Evolutionary conservation across 768 basidiomycete species (phyloP).

Genomic region (Saitozyma podzolica): DNA sequence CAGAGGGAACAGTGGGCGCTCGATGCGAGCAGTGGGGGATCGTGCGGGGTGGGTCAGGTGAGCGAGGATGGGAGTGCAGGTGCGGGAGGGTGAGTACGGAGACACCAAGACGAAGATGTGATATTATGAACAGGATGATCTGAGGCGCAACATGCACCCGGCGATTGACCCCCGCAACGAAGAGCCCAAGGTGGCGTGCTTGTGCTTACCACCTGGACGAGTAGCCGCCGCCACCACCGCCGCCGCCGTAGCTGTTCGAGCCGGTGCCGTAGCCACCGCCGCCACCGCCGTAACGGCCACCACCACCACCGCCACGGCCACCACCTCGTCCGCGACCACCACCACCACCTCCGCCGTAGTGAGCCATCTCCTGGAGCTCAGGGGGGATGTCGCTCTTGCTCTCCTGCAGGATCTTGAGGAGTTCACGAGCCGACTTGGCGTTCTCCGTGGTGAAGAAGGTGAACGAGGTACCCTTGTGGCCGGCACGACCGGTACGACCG

Average conservation of each 20-base stretch:
- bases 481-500: slow-evolving; percentile 76
- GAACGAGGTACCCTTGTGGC: slow-evolving; percentile 73
- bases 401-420: slow-evolving; percentile 69
- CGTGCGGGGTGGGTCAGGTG: too few species aligned
- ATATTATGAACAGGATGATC: too few species aligned
- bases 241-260: slow-evolving; percentile 30
- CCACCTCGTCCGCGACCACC: slow-evolving; percentile 45
- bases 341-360: slow-evolving; percentile 77
- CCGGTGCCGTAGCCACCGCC: slow-evolving; percentile 25
- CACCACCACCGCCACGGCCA: slow-evolving; percentile 36
- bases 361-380: slow-evolving; percentile 89
- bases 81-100: too few species aligned
- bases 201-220: slow-evolving; percentile 31
- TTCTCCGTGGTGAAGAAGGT: slow-evolving; percentile 98
- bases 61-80: too few species aligned
- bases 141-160: too few species aligned
- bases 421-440: slow-evolving; percentile 82
- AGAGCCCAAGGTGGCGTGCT: too few species aligned
- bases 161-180: too few species aligned
- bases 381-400: slow-evolving; percentile 82
- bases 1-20: too few species aligned
- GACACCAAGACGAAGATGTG: too few species aligned
- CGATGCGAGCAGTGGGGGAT: too few species aligned
- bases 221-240: slow-evolving; percentile 43
- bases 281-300: slow-evolving; percentile 22